Base-by-base conservation (phyloP, 768 basidiomycete genomes). In the Kwoniella bestiolae region DNA sequence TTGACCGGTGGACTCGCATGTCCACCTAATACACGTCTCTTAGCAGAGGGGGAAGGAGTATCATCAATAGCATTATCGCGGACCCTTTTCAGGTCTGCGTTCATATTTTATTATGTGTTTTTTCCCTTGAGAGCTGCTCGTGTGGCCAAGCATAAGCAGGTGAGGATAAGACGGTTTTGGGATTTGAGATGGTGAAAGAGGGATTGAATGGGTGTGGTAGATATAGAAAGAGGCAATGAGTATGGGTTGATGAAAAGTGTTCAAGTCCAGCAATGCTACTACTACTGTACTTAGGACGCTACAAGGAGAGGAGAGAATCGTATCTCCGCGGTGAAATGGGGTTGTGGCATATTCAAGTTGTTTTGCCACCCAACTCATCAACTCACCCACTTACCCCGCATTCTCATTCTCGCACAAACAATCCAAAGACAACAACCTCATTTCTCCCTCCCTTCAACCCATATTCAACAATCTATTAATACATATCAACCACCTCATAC, bases 1-100 rank as follows among this genome's bases (percentile, higher is more conserved):
- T 44, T 55, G 26, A 45, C 28, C 16, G 68, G 56, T 3, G 63
- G 63, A 29, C 62, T 52, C 26, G 68, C 23, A 47, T 60, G 41
- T 21, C 65, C 63, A 34, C 23, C 23, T 34, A 60, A 51, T 3
- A 71, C 74, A 34, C 73, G 53, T 38, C 68, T 31, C 57, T 77
- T 77, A 9, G 68, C 63, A 16, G 58, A 49, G 1, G 71, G 66
- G 18, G 69, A 63, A 45, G 52, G 55, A 12, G 62, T 66, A 47
- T 71, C 72, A 23, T 78, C 76, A 44, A 70, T 35, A 29, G 56
- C 63, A 28, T 57, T 56, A 58, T 75, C 76, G 16, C 77, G 65
- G 47, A 78, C 72, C 60, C 77, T 62, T 57, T 78, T 78, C 12
- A 76, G 68, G 62, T 78, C 77, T 25, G 74, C 72, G 61, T 72